Evolutionary conservation across 768 basidiomycete genomes (phyloP), one percentile per base, ranked within the genome.

Genomic region (Lactarius sanguifluus): DNA sequence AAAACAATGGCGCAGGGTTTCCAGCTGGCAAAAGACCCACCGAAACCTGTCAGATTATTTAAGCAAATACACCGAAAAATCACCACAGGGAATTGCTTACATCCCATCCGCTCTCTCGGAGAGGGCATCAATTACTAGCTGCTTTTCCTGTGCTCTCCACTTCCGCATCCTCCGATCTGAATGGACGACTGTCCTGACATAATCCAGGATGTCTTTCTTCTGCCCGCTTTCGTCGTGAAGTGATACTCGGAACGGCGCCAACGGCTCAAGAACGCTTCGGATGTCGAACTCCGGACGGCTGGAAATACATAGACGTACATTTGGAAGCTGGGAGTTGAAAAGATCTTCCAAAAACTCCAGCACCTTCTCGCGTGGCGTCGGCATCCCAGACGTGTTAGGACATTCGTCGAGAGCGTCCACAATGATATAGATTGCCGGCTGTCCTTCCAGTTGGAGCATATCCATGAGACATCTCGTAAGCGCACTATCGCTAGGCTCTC

Each of bases 351-450:
- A 8, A 32, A 56, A 56, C 9, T 32, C 30, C 5, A 56, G 16
- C 10, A 56, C 30, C 28, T 28, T 32, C 13, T 56, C 55, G 18
- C 55, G 55, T 25, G 55, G 13, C 23, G 55, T 28, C 25, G 25
- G 55, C 55, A 56, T 56, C 25, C 55, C 55, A 10, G 47, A 50
- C 0, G 28, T 28, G 6, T 56, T 56, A 25, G 55, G 55, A 18
- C 55, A 56, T 56, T 56, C 55, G 55, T 56, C 55, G 16, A 56
- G 55, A 8, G 28, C 55, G 55, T 56, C 55, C 30, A 56, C 55
- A 5, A 56, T 28, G 55, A 56, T 56, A 30, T 56, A 56, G 15
- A 28, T 56, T 16, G 28, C 5, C 16, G 25, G n/a, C 8, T 56
- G 28, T 16, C 30, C 30, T 28, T 20, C n/a, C 8, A 56, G 3